Conservation (phyloP, 257 asterid genomes). For the Henckelia pumila region DNA sequence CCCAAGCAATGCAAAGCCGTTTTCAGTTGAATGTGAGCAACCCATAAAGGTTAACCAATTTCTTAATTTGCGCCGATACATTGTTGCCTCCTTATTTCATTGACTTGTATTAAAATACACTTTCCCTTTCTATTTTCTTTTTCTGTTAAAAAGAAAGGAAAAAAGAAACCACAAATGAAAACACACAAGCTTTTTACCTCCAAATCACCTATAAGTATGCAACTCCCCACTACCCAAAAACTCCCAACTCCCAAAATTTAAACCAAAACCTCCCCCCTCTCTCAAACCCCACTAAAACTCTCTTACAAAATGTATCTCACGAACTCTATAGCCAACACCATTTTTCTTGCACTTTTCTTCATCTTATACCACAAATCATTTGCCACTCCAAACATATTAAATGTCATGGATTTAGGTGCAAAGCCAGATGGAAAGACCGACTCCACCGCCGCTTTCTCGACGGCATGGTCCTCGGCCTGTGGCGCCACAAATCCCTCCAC, state of each 20-base stretch:
- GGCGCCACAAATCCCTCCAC: slow-evolving; percentile 37
- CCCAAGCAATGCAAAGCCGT: neutral
- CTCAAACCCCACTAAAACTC: neutral
- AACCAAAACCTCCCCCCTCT: neutral
- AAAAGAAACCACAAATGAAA: too few relatives aligned
- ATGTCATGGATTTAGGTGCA: slow-evolving; percentile 45
- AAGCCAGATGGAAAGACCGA: slow-evolving; percentile 43
- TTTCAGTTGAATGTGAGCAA: neutral
- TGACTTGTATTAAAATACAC: neutral
- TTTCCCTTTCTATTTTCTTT: too few relatives aligned
- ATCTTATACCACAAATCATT: slow-evolving; percentile 18
- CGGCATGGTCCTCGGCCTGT: slow-evolving; percentile 63
- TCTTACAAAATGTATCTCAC: slow-evolving; percentile 6
- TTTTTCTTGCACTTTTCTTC: slow-evolving; percentile 26
- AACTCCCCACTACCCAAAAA: slow-evolving; percentile 27
- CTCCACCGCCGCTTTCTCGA: slow-evolving; percentile 37
- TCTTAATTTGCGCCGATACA: neutral
- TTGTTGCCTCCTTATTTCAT: neutral
- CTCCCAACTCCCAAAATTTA: neutral
- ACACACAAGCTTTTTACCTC: slow-evolving; percentile 1
- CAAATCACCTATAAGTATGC: slow-evolving; percentile 36
- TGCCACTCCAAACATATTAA: slow-evolving; percentile 25
- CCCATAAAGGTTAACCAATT: too few relatives aligned
- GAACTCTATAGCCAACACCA: slow-evolving; percentile 4
- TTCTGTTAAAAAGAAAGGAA: neutral